Evolutionary conservation across 2,329 filamentous ascomycete genomes (phyloP).

Genomic region (Monosporascus sp.): DNA sequence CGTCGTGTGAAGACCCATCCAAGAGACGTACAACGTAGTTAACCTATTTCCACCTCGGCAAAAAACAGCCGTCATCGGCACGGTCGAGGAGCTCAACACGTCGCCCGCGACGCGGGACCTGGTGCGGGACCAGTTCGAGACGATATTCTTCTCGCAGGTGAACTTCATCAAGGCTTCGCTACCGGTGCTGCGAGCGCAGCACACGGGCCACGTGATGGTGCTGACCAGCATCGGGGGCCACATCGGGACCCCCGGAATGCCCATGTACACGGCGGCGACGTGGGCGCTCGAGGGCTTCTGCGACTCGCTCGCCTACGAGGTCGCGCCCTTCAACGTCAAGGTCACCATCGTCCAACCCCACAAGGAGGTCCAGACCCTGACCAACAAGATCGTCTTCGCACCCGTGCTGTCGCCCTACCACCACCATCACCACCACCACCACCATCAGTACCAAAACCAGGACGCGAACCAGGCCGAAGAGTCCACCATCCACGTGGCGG

Average conservation of each 20-base stretch:
- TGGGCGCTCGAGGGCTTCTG: conserved; percentile 97
- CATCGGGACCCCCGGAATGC: conserved; percentile 84
- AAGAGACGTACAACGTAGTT: conserved; percentile 7
- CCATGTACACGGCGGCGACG: conserved; percentile 85
- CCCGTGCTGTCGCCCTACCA: conserved; percentile 65
- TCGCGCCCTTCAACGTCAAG: conserved; percentile 94
- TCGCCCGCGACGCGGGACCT: conserved; percentile 68
- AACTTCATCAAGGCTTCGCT: conserved; percentile 90
- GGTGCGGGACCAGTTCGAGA: conserved; percentile 87
- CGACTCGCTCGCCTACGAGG: conserved; percentile 91
- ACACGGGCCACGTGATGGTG: conserved; percentile 84
- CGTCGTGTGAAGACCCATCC: neutral
- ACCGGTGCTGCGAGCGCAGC: conserved; percentile 71
- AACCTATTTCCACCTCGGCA: conserved; percentile 5
- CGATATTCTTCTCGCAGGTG: conserved; percentile 90
- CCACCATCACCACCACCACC: conserved; percentile 50
- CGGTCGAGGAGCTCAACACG: conserved; percentile 82
- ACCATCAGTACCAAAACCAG: conserved; percentile 15
- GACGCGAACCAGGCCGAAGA: neutral
- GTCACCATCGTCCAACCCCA: conserved; percentile 94
- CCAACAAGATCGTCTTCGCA: conserved; percentile 79
- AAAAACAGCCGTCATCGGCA: conserved; percentile 69
- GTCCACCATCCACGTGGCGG: neutral
- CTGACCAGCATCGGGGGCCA: conserved; percentile 88
- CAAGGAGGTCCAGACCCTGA: conserved; percentile 83